A percentile compares a stretch with the other conserved stretches of the same genome.
Conservation (phyloP, 768 basidiomycete species). For the Rhodocollybia butyracea region DNA sequence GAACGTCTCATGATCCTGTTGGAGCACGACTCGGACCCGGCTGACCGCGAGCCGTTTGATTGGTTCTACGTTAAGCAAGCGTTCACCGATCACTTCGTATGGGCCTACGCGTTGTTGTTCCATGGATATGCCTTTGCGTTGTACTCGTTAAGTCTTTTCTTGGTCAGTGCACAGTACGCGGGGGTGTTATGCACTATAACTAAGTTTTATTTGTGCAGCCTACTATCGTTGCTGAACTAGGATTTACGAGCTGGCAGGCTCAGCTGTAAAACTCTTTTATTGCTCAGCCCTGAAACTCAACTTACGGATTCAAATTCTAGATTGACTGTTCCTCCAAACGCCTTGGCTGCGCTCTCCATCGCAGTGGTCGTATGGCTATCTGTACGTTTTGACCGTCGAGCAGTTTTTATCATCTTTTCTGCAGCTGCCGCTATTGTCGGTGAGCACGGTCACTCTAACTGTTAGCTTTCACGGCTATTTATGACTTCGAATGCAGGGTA, state of each 20-base stretch:
- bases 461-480: neutral
- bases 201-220: constrained; percentile 33
- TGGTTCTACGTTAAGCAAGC: constrained; percentile 58
- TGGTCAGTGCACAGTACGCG: constrained; percentile 39
- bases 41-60: constrained; percentile 47
- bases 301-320: too few relatives aligned
- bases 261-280: constrained; percentile 36
- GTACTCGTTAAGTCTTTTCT: constrained; percentile 56
- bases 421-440: constrained; percentile 52
- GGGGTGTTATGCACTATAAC: constrained; percentile 7
- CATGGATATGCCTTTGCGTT: constrained; percentile 60
- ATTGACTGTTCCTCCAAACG: constrained; percentile 59
- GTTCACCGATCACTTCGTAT: constrained; percentile 54
- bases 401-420: constrained; percentile 50
- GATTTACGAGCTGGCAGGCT: constrained; percentile 58
- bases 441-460: constrained; percentile 16
- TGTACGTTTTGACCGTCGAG: constrained; percentile 40
- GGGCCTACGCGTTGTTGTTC: constrained; percentile 59
- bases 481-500: constrained; percentile 38
- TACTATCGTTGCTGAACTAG: constrained; percentile 55
- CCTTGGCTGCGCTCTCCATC: constrained; percentile 46
- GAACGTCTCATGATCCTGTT: constrained; percentile 46
- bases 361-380: constrained; percentile 50
- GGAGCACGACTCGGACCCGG: constrained; percentile 52
- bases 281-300: too few relatives aligned